Evolutionary conservation across 176 grass and related monocot species (phyloP), one percentile per base, ranked within the genome.

Genomic region (Eragrostis curvula): DNA sequence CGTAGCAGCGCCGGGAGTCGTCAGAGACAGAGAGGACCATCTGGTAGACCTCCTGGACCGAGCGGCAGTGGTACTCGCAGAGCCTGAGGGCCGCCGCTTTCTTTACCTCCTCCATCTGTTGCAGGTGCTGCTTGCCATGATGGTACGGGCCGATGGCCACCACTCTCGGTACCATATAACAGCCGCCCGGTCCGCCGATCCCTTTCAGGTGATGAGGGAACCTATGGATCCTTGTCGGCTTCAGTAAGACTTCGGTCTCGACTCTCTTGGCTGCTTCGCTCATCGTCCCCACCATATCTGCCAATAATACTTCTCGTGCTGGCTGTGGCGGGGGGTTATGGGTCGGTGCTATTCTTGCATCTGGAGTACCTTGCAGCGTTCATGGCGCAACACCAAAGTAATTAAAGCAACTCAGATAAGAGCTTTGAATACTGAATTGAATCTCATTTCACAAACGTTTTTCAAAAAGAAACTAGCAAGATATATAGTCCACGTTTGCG

Each of bases 101-200:
- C 71, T 74, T 74, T n/a, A 74, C 27, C 44, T 74, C 43, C 47
- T 73, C 70, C 71, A 74, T 74, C 16, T 44, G 28, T 41, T 56
- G 29, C 13, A 75, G 29, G 14, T 75, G 46, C 1, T 12, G 13
- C 7, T 18, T 20, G 50, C 20, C n/a, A 9, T 40, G 48, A 27
- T 75, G 72, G 50, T 56, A 56, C 0, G 72, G 72, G 21, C 46
- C 71, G 15, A 75, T 75, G 28, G 71, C 71, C 47, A 75, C 50
- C 8, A 39, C 27, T 18, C 30, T 57, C 49, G 71, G 71, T 25
- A 12, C 51, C 16, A 75, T 49, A 49, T 36, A 56, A 12, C 52
- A 12, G 71, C 11, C 47, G 28, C 45, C 40, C 9, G 20, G 40
- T 13, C 63, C 63, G 30, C 59, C 59, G 25, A 62, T 62, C 24